phyloP scores from a whole-genome alignment of 2,329 filamentous ascomycete genomes.

The Colletotrichum sp. region DNA sequence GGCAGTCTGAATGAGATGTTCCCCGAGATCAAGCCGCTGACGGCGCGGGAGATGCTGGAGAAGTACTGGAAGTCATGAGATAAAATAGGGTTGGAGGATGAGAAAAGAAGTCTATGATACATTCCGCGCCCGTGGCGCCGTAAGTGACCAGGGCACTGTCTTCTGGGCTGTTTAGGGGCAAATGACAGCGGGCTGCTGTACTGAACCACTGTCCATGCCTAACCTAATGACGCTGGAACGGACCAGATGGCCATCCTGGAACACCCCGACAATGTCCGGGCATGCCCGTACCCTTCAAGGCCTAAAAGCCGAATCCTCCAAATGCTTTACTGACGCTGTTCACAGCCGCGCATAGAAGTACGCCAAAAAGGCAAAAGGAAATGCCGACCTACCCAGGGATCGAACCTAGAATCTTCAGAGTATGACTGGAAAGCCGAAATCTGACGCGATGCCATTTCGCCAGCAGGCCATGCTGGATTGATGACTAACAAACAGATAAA shows the following conservation, averaged over 20 bases:
- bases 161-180: not conserved
- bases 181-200: not conserved
- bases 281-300: not conserved
- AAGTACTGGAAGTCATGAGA: not conserved
- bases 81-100: too few species aligned
- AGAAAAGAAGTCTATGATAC: too few species aligned
- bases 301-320: not conserved
- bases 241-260: not conserved
- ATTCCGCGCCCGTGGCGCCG: too few species aligned
- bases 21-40: constrained; percentile 28
- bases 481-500: rapidly evolving
- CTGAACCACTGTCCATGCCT: not conserved
- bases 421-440: constrained; percentile 20
- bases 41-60: constrained; percentile 26
- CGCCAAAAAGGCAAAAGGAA: not conserved
- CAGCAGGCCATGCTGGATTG: constrained; percentile 11
- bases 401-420: constrained; percentile 23
- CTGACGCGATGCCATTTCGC: constrained; percentile 23
- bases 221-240: not conserved
- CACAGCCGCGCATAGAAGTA: not conserved
- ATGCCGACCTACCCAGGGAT: constrained; percentile 21
- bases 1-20: constrained; percentile 30
- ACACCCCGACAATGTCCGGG: not conserved
- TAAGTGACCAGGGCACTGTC: not conserved
- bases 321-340: not conserved